Base-by-base conservation (phyloP, 805 yeast species). In the Torulaspora gathmanii region DNA sequence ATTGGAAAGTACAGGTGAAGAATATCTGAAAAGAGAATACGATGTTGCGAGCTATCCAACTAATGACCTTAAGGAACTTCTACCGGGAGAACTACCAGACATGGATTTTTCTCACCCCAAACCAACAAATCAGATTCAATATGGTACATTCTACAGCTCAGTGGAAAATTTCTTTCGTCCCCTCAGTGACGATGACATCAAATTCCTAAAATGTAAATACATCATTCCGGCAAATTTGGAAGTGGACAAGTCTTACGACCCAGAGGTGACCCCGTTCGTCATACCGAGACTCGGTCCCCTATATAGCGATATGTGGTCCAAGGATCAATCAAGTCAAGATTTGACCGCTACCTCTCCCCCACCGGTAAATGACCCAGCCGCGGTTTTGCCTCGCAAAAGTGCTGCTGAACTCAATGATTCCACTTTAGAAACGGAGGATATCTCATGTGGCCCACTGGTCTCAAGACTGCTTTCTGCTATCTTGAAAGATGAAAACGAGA, bases 41-140 rank as follows among this genome's bases (percentile, higher is more conserved):
- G 96, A 86, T 3, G 99, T 93, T 12, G 86, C 93, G 0, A 80
- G 90, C n/a, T 93, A 80, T 61, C 99, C 99, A 0, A 77, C 81
- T 26, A 72, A 73, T 31, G 95, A 90, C 59, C 69, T 93, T 36
- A 72, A 79, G 52, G 83, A 80, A 44, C 65, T 84, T 50, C 70
- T 93, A 25, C 96, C 99, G 0, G 99, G 99, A 2, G 79, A 73
- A 28, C 82, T 89, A 20, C 99, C 99, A 9, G 81, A 86, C 62
- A 76, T 74, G 45, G 98, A 93, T 65, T 88, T 86, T 45, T 82
- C 96, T 4, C 79, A 80, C 50, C 79, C 82, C 11, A 91, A 90
- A 58, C 90, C 90, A 15, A 67, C 88, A 2, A 91, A 88, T 64
- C 99, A 93, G 68, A 93, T 91, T 13, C 96, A 89, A 59, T 89